A percentile compares a stretch with the other conserved stretches of the same genome.
Evolutionary conservation across 257 asterid species (phyloP).

Genomic region (Thymus quinquecostatus): DNA sequence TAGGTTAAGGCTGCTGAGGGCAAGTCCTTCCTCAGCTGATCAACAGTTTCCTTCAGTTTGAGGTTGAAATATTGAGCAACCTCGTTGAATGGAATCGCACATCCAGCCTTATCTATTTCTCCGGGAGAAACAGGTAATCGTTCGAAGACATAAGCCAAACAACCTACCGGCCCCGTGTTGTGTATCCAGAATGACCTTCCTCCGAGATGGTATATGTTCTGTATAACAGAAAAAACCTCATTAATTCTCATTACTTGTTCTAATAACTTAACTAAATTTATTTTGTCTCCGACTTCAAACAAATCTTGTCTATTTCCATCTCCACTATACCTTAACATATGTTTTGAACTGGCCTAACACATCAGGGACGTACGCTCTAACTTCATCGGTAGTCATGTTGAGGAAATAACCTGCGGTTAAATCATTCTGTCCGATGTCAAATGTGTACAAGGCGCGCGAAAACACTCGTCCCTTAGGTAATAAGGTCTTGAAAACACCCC

Average conservation of each 20-base stretch:
- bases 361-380: slow-evolving; percentile 72
- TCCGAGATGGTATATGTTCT: slow-evolving; percentile 61
- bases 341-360: slow-evolving; percentile 65
- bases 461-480: slow-evolving; percentile 58
- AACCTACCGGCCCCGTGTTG: slow-evolving; percentile 91
- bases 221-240: slow-evolving; percentile 10
- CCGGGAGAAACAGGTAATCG: slow-evolving; percentile 48
- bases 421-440: slow-evolving; percentile 93
- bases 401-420: slow-evolving; percentile 72
- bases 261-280: too few species aligned
- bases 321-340: slow-evolving; percentile 54
- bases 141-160: slow-evolving; percentile 72
- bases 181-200: slow-evolving; percentile 95
- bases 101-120: slow-evolving; percentile 64
- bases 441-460: slow-evolving; percentile 65
- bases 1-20: slow-evolving; percentile 73
- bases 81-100: slow-evolving; percentile 66
- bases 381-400: slow-evolving; percentile 77
- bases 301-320: not conserved
- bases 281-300: too few species aligned
- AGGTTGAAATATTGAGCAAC: slow-evolving; percentile 68
- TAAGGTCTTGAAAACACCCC: slow-evolving; percentile 48
- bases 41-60: slow-evolving; percentile 53
- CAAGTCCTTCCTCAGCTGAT: slow-evolving; percentile 53
- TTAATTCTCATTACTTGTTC: not conserved